A percentile compares a stretch with the other conserved stretches of the same genome.
Evolutionary conservation across 2,329 filamentous ascomycete genomes (phyloP).

Genomic region (Cucurbitaria berberidis): DNA sequence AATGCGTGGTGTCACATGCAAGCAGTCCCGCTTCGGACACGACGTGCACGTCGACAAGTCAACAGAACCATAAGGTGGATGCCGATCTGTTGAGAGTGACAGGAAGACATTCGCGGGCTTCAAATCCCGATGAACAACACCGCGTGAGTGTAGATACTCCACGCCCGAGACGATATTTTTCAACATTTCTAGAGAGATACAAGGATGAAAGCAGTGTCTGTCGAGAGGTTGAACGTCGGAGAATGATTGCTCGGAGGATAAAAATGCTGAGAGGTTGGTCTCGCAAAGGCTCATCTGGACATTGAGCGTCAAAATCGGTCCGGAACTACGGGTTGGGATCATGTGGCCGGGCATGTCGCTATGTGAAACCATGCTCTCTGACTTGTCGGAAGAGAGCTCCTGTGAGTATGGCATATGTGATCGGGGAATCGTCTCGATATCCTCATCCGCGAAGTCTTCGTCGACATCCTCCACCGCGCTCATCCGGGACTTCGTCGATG

Average conservation of each 20-base stretch:
- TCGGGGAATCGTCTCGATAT: slow-evolving; percentile 57
- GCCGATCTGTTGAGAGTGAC: slow-evolving; percentile 50
- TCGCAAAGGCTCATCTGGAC: slow-evolving; percentile 73
- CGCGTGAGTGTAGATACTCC: slow-evolving; percentile 66
- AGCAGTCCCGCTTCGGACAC: slow-evolving; percentile 48
- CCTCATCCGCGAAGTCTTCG: slow-evolving; percentile 52
- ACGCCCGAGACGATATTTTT: slow-evolving; percentile 66
- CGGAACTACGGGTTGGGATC: slow-evolving; percentile 22
- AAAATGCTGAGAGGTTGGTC: slow-evolving; percentile 65
- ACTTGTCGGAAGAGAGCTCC: slow-evolving; percentile 24
- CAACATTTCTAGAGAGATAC: slow-evolving; percentile 64
- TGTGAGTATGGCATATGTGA: slow-evolving; percentile 30
- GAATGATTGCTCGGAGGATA: slow-evolving; percentile 45
- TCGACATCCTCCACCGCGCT: slow-evolving; percentile 45
- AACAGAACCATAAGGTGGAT: slow-evolving; percentile 53
- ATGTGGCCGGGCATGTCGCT: slow-evolving; percentile 39
- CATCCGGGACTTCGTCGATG: slow-evolving; percentile 51
- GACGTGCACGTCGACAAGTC: slow-evolving; percentile 54
- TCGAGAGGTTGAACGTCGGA: slow-evolving; percentile 25
- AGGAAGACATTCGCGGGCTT: slow-evolving; percentile 74
- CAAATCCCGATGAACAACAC: slow-evolving; percentile 69
- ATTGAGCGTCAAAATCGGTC: slow-evolving; percentile 59
- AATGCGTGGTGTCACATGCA: slow-evolving; percentile 65
- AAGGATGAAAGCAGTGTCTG: slow-evolving; percentile 67
- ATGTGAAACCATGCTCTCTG: slow-evolving; percentile 47